Evolutionary conservation across 768 basidiomycete genomes (phyloP), one percentile per base, ranked within the genome.

Genomic region (Holtermanniella nyarrowii): DNA sequence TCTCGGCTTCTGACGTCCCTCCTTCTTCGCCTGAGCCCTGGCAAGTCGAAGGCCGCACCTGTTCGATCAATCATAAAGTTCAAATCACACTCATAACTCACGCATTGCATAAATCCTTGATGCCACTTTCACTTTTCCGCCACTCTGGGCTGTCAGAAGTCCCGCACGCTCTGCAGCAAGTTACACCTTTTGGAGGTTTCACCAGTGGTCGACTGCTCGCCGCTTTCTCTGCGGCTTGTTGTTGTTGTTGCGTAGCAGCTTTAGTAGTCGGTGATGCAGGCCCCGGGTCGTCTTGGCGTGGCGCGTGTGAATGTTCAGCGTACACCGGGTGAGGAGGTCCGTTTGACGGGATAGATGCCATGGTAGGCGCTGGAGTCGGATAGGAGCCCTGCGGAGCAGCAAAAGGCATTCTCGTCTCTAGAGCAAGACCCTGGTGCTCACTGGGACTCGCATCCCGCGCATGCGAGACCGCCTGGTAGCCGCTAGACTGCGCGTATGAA

Each of bases 81-180:
- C 16, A 23, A 2, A 47, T 40, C 21, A 11, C 21, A 27, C 5
- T 13, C 14, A 16, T n/a, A 20, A 70, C 68, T 70, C 52, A 70
- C 66, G 69, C 69, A 46, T 71, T 71, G 49, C 69, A 71, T 18
- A 71, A 42, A 46, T 71, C 65, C 52, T 71, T 71, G 54, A 65
- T 57, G 11, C 69, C 69, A 25, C 45, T 58, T 46, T 68, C 69
- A 27, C 56, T 66, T 44, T 65, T 51, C 21, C 69, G 55, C 69
- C 69, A 71, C 44, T 71, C 69, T 31, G 69, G 69, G 40, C 55
- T 58, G 27, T 67, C 65, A 22, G 41, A 56, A 11, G 50, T 67
- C 23, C 61, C 65, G 46, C 69, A 71, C 25, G 60, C 59, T 3
- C 55, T 49, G 56, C 69, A 71, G 24, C 63, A 55, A 20, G 62